Evolutionary conservation across 768 basidiomycete genomes (phyloP), one percentile per base, ranked within the genome.

Genomic region (Auricularia auricula-judae): DNA sequence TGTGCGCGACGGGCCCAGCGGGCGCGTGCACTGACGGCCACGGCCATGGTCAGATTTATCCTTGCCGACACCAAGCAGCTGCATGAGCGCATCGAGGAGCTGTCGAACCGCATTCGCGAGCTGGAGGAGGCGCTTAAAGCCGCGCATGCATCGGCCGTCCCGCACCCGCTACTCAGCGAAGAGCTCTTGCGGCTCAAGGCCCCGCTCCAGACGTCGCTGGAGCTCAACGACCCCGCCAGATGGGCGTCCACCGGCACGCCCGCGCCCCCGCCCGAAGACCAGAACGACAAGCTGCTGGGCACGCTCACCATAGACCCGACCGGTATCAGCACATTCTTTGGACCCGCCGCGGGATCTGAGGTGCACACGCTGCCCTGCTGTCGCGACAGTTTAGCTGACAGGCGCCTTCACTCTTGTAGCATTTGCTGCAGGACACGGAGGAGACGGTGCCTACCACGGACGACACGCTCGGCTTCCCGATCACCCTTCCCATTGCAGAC

Each of bases 131-230:
- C 76, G 8, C 75, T 92, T 34, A 81, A 87, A 34, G 70, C 76
- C 1, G 81, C 86, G 0, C 87, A 92, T 68, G 73, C 78, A 18
- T 83, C 88, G 1, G 65, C 75, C 14, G 86, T 88, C 5, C 75
- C 73, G 8, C 89, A 92, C 65, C 85, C 86, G 2, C 78, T 92
- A 18, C 79, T 92, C 1, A 68, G 83, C 11, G 89, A 91, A 0
- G 89, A 92, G 4, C 80, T 90, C 35, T 77, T 92, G 12, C 80
- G 82, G 65, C 81, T 92, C 68, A 92, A 92, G 69, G 86, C 86
- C 0, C 89, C 89, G 3, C 73, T 91, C 1, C 88, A 91, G 67
- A 62, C 61, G 1, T 39, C 35, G 5, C 39, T 62, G 16, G 61
- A 62, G 21, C n/a, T 42, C 61, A 62, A 42, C 23, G 61, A 62